These are phyloP conservation scores for Hibiscus mutabilis DNA, from an alignment of 345 rosid species.

Conservation along the genomic window DNA sequence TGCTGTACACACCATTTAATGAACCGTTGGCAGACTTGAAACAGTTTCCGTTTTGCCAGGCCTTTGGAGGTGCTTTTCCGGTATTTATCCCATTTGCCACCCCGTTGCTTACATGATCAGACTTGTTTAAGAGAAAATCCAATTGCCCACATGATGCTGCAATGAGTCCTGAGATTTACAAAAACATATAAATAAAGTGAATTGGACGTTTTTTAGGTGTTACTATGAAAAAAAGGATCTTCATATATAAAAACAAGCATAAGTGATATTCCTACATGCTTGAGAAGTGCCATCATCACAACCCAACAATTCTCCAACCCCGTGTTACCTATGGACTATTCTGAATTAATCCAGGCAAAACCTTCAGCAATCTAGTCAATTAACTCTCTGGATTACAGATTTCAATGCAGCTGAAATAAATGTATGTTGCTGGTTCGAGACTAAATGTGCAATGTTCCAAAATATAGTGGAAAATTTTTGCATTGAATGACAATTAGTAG, in stretches of 20 bases:
- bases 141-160: constrained; percentile 62
- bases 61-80: constrained; percentile 30
- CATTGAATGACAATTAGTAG: not conserved
- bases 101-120: constrained; percentile 25
- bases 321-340: not conserved
- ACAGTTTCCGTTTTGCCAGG: constrained; percentile 39
- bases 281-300: not conserved
- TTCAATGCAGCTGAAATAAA: not conserved
- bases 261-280: not conserved
- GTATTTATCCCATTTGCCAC: constrained; percentile 35
- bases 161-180: constrained; percentile 39
- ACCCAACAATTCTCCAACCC: not conserved
- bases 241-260: too few relatives aligned
- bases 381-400: not conserved
- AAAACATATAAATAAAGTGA: too few relatives aligned
- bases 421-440: too few relatives aligned
- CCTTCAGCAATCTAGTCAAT: not conserved
- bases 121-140: constrained; percentile 35
- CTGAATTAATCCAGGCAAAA: not conserved
- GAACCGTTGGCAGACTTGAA: constrained; percentile 30
- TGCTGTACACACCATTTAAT: constrained; percentile 41
- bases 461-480: not conserved
- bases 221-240: too few relatives aligned
- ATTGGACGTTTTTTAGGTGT: not conserved
- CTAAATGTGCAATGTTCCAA: not conserved